These are phyloP conservation scores for Polygonum aviculare DNA, from an alignment of 148 eudicot species.

Conservation along the genomic window DNA sequence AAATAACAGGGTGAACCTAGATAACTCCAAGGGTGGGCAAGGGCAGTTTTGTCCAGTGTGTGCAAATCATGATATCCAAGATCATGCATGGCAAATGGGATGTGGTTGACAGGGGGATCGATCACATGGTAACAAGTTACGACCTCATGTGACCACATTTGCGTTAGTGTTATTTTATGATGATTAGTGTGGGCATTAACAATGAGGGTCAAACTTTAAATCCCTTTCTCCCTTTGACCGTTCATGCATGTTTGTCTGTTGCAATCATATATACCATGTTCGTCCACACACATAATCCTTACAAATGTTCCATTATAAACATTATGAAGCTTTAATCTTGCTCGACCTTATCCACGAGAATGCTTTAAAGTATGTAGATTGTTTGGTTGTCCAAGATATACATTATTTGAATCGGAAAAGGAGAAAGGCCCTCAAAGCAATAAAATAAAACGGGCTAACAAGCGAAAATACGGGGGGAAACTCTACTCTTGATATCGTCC, in stretches of 20 bases:
- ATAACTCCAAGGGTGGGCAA: slow-evolving; percentile 6
- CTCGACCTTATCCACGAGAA: no score
- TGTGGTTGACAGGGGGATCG: slow-evolving; percentile 25
- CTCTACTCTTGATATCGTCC: no score
- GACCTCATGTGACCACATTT: slow-evolving; percentile 51
- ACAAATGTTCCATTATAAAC: not conserved
- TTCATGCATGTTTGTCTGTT: not conserved
- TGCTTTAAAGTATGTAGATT: no score
- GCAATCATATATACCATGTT: not conserved
- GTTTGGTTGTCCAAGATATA: no score
- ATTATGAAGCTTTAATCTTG: not conserved
- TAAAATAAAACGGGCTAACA: no score
- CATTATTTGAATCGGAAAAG: no score
- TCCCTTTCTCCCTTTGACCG: slow-evolving; percentile 27
- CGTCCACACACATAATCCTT: not conserved
- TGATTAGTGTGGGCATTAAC: slow-evolving; percentile 39
- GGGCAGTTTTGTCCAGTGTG: slow-evolving; percentile 27
- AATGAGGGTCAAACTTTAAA: slow-evolving; percentile 17
- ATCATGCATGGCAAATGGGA: slow-evolving; percentile 9
- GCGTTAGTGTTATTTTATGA: slow-evolving; percentile 17
- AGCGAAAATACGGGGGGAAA: no score
- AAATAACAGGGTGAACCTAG: slow-evolving; percentile 16
- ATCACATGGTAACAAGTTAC: slow-evolving; percentile 48
- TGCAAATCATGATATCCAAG: not conserved
- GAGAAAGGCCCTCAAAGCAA: no score